phyloP scores from a whole-genome alignment of 495 filamentous ascomycete species.

The Trichoderma orchidacearum region DNA sequence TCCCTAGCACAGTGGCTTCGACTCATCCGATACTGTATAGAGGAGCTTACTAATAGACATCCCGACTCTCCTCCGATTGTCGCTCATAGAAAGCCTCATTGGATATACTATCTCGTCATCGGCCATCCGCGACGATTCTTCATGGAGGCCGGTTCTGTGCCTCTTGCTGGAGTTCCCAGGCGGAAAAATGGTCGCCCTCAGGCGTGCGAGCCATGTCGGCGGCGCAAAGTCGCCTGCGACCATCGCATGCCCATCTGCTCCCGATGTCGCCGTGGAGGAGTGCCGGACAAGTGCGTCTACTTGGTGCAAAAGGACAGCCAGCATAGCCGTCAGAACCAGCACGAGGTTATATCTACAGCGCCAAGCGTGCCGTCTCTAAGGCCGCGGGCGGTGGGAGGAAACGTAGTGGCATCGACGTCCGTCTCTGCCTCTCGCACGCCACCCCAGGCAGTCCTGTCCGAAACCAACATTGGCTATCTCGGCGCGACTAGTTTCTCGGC shows the following conservation, averaged over 20 bases:
- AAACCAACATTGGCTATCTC: slow-evolving; percentile 22
- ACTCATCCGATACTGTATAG: too few species aligned
- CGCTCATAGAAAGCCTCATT: too few species aligned
- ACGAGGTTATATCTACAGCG: not conserved
- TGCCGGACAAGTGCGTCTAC: not conserved
- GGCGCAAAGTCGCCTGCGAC: slow-evolving; percentile 19
- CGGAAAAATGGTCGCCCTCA: slow-evolving; percentile 6
- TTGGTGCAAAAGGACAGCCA: too few species aligned
- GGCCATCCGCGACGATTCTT: too few species aligned
- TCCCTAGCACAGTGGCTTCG: too few species aligned
- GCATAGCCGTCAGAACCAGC: not conserved
- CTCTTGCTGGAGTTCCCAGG: not conserved
- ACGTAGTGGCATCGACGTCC: too few species aligned
- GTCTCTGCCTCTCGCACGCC: not conserved
- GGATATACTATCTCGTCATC: not conserved
- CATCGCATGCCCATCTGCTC: slow-evolving; percentile 13
- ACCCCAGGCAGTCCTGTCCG: not conserved
- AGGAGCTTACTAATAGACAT: too few species aligned
- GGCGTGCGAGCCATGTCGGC: slow-evolving; percentile 17
- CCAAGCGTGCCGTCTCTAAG: not conserved
- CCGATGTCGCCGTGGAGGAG: slow-evolving; percentile 14
- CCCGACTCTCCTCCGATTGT: too few species aligned
- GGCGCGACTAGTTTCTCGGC: slow-evolving; percentile 38
- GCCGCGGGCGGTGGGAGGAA: not conserved
- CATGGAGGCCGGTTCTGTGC: not conserved